Evolutionary conservation across 1,284 basidiomycete species (phyloP), one percentile per base, ranked within the genome.

Genomic region (Jaminaea rosea): DNA sequence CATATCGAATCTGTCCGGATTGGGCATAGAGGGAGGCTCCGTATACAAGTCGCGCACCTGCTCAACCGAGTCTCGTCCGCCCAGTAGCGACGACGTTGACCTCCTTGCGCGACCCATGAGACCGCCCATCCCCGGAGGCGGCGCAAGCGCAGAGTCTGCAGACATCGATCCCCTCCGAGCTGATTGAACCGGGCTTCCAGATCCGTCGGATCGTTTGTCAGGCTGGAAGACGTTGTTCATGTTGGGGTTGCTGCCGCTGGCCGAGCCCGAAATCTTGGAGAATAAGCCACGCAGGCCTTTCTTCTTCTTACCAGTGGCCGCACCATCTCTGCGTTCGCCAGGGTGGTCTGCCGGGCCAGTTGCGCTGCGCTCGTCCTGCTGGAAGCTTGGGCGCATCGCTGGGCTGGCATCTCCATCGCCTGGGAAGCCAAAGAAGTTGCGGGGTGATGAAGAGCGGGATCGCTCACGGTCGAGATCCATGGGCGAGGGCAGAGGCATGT

Each of bases 1-100:
- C 21, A 63, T 56, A 15, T 69, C 66, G 37, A 69, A 50, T 39
- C 62, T 62, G 39, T 53, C 55, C 56, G 64, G 62, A 42, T 63
- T 69, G 13, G 54, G 49, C 60, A 63, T 60, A n/a, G 58, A 54
- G 2, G 60, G 56, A 3, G 66, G 66, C 19, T 59, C 50, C 46
- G 63, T 56, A 45, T 65, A 65, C 17, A 42, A 26, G 34, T 28
- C 51, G 21, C n/a, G 24, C 4, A 55, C 49, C 32, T 24, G 7
- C 41, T 67, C 65, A 7, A 65, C 49, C 6, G 63, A 61, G 19
- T 49, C 19, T 17, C 26, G 50, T 9, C 47, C 48, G 19, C 47
- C 46, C 28, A 53, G 21, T 13, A 55, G 44, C 19, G 53, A 55
- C 6, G 52, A 55, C 17, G 53, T 55, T 4, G 53, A 55, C 24